Base-by-base conservation (phyloP, 805 yeast species). In the Candida manassasensis region DNA sequence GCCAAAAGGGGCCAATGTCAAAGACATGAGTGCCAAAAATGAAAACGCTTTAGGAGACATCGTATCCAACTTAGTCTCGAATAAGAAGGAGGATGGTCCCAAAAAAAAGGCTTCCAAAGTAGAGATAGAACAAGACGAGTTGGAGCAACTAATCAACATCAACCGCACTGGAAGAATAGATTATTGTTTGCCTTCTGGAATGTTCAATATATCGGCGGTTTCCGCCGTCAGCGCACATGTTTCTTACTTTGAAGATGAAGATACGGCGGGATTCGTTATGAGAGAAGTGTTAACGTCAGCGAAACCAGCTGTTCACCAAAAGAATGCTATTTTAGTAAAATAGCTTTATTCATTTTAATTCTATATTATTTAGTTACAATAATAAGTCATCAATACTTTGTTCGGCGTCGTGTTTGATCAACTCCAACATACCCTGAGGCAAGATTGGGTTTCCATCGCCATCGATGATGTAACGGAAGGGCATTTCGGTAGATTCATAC, bases 401-500 rank as follows among this genome's bases (percentile, higher is more conserved):
- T 44, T 85, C 89, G 2, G 94, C 79, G 51, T 90, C 98, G 44
- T 75, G 75, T 53, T 81, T 80, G 50, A 90, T 90, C 55, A 90
- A 71, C 21, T 81, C 81, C 38, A 86, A 63, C 97, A 90, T 90
- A 0, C 97, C 97, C 37, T 75, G 73, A 1, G 98, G 98, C 52
- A 90, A 67, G 8, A 93, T 84, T 1, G 98, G 97, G 41, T 75
- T 71, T 3, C 76, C 77, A 1, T 71, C 47, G 0, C 51, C 56
- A 47, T 84, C 84, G 39, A 80, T 61, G 12, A 90, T 82, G 50
- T 90, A 90, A 53, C 98, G 73, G 65, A 90, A 90, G 3, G 98
- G 98, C 98, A 90, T 90, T 55, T 90, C 97, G 0, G 96, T 88
- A 3, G 95, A 84, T 59, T 93, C 98, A 52, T 84, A 77, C 55